phyloP scores from a whole-genome alignment of 2,329 filamentous ascomycete species.

The Aureobasidium sp. region DNA sequence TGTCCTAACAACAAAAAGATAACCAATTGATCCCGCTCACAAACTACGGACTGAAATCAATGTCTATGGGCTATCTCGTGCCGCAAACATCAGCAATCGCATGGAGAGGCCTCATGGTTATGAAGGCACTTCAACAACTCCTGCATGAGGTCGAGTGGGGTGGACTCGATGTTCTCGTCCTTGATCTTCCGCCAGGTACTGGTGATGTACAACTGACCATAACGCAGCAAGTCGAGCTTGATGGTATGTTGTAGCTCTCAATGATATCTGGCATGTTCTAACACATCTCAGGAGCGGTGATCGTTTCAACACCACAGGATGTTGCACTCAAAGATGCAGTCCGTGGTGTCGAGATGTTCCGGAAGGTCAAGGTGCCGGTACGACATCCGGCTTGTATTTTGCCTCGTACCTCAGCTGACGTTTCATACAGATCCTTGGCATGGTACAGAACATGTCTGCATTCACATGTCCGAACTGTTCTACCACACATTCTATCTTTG shows the following conservation, averaged over 20 bases:
- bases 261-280: background rate
- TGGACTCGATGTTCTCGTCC: slow-evolving; percentile 74
- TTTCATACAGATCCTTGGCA: slow-evolving; percentile 54
- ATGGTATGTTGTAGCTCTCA: slow-evolving; percentile 46
- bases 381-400: background rate
- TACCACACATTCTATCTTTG: slow-evolving; percentile 29
- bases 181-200: slow-evolving; percentile 89
- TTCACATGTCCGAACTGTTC: slow-evolving; percentile 63
- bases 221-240: slow-evolving; percentile 83
- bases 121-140: slow-evolving; percentile 92
- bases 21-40: slow-evolving; percentile 79
- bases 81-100: slow-evolving; percentile 73
- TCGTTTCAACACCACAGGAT: slow-evolving; percentile 90
- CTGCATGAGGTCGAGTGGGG: slow-evolving; percentile 95
- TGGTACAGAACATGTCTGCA: slow-evolving; percentile 90
- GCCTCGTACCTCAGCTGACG: background rate
- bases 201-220: slow-evolving; percentile 97
- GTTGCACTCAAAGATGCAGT: slow-evolving; percentile 86
- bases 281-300: slow-evolving; percentile 55
- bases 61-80: slow-evolving; percentile 97
- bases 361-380: slow-evolving; percentile 66
- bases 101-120: slow-evolving; percentile 95
- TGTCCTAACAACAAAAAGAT: slow-evolving; percentile 35
- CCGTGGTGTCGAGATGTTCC: slow-evolving; percentile 88
- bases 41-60: slow-evolving; percentile 93